Conservation (phyloP, 23 red algal genomes). For the Chondrus crispus region DNA sequence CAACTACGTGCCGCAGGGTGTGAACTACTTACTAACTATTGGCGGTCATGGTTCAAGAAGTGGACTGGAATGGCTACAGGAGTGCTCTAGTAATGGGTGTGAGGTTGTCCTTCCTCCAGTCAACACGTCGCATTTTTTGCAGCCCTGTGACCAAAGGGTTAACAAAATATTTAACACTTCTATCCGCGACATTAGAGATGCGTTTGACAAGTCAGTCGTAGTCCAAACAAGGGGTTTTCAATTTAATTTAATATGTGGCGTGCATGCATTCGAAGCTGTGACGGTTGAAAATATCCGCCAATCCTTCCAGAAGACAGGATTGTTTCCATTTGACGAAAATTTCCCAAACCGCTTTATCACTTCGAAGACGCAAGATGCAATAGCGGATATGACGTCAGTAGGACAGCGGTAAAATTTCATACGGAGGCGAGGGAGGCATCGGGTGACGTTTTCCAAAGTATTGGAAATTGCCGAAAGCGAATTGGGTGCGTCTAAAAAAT, state of each 20-base stretch:
- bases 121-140: not conserved
- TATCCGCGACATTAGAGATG: not conserved
- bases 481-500: no score
- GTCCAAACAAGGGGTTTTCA: not conserved
- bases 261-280: not conserved
- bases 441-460: no score
- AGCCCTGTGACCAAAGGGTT: not conserved
- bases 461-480: no score
- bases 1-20: not conserved
- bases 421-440: no score
- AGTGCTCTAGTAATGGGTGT: not conserved
- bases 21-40: not conserved
- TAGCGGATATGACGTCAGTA: no score
- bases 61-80: not conserved
- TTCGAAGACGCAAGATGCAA: no score
- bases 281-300: not conserved
- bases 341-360: constrained; percentile 9
- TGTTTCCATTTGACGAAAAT: not conserved
- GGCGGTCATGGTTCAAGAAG: not conserved
- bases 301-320: not conserved
- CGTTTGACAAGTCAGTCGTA: not conserved
- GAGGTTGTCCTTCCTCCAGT: not conserved
- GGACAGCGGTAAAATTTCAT: no score
- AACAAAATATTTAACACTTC: not conserved
- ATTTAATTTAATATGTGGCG: not conserved